Evolutionary conservation across 805 yeast genomes (phyloP).

Genomic region (Starmerella cellae): DNA sequence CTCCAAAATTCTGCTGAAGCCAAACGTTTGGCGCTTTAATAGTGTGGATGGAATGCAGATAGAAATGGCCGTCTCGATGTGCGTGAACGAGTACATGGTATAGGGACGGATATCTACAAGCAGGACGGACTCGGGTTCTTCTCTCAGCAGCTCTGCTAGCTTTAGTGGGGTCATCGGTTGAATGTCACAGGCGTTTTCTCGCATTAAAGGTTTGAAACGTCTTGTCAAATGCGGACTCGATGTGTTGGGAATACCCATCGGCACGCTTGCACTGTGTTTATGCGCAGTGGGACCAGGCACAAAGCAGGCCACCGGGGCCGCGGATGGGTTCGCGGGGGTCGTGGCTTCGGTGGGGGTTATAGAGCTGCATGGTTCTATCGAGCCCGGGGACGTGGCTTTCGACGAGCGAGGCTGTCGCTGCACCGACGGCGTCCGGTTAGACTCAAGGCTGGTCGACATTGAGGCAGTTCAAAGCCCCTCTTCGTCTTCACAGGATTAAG

Average conservation of each 20-base stretch:
- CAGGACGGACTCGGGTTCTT: slow-evolving; percentile 25
- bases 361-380: background rate
- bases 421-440: background rate
- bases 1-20: slow-evolving; percentile 32
- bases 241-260: background rate
- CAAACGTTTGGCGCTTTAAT: slow-evolving; percentile 60
- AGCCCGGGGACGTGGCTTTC: background rate
- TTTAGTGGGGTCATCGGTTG: slow-evolving; percentile 9
- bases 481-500: background rate
- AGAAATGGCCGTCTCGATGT: slow-evolving; percentile 50
- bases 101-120: slow-evolving; percentile 71
- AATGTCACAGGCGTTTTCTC: slow-evolving; percentile 1
- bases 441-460: background rate
- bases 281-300: background rate
- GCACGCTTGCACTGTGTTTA: background rate
- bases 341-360: background rate
- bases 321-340: background rate
- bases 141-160: slow-evolving; percentile 3
- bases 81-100: slow-evolving; percentile 51
- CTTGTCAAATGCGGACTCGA: background rate
- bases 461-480: background rate
- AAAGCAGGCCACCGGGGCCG: too few relatives aligned
- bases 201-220: slow-evolving; percentile 5
- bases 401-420: background rate
- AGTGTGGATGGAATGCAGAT: slow-evolving; percentile 84